A percentile compares a stretch with the other conserved stretches of the same genome.
phyloP scores from a whole-genome alignment of 2,329 filamentous ascomycete species.

The Peltaster fructicola region DNA sequence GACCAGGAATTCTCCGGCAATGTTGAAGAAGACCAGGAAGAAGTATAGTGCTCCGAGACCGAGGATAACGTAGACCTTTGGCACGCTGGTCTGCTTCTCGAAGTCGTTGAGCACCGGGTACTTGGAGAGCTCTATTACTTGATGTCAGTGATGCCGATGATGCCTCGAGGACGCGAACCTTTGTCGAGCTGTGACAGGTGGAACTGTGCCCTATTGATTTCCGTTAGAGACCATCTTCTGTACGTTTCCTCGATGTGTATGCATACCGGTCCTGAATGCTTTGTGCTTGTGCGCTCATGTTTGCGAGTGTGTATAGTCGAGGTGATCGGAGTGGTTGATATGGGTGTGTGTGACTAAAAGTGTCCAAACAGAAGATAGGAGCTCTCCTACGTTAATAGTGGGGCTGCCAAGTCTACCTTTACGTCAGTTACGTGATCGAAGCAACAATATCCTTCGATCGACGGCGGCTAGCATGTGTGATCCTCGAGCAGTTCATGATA shows the following conservation, averaged over 20 bases:
- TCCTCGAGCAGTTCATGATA: too few species aligned
- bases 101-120: constrained; percentile 71
- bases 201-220: constrained; percentile 21
- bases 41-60: constrained; percentile 66
- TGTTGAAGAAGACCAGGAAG: constrained; percentile 85
- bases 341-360: too few species aligned
- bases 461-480: too few species aligned
- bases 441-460: too few species aligned
- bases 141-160: constrained; percentile 6
- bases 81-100: constrained; percentile 66
- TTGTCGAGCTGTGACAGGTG: constrained; percentile 66
- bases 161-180: constrained; percentile 18
- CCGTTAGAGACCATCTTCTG: constrained; percentile 5
- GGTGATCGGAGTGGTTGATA: too few species aligned
- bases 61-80: constrained; percentile 71
- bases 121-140: constrained; percentile 52
- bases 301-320: too few species aligned
- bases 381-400: too few species aligned
- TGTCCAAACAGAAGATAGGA: too few species aligned
- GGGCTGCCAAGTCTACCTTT: too few species aligned
- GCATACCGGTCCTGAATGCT: constrained; percentile 10
- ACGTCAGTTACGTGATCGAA: too few species aligned
- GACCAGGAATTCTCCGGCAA: constrained; percentile 72
- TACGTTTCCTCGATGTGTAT: constrained; percentile 3
- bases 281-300: constrained; percentile 8